phyloP scores from a whole-genome alignment of 257 asterid genomes.

The Lavandula angustifolia region DNA sequence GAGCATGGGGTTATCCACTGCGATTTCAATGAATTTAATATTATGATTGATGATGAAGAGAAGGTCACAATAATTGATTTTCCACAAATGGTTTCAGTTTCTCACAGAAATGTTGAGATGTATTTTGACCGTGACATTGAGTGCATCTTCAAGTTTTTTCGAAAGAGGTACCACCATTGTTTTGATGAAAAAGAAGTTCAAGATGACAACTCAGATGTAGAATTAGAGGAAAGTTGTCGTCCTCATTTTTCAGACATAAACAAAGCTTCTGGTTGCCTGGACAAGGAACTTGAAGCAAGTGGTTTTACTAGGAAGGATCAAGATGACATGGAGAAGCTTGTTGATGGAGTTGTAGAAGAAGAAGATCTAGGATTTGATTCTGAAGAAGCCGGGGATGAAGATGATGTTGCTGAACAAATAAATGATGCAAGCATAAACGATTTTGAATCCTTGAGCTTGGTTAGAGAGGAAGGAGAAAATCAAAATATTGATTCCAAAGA shows the following conservation, averaged over 20 bases:
- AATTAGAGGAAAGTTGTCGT: slow-evolving; percentile 51
- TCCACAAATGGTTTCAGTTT: slow-evolving; percentile 96
- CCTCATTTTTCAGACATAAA: slow-evolving; percentile 71
- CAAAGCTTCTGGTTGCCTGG: slow-evolving; percentile 73
- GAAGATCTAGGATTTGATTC: slow-evolving; percentile 51
- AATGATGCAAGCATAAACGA: slow-evolving; percentile 37
- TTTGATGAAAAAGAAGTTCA: slow-evolving; percentile 58
- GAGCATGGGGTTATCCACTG: slow-evolving; percentile 98
- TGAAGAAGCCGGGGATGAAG: slow-evolving; percentile 59
- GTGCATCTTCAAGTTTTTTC: slow-evolving; percentile 84
- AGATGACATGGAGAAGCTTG: slow-evolving; percentile 70
- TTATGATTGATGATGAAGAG: slow-evolving; percentile 95
- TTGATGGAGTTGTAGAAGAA: slow-evolving; percentile 52
- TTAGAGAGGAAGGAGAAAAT: slow-evolving; percentile 47
- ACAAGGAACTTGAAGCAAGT: slow-evolving; percentile 95
- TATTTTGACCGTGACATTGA: slow-evolving; percentile 92
- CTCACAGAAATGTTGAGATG: slow-evolving; percentile 90
- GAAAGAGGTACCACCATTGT: slow-evolving; percentile 73
- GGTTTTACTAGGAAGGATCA: slow-evolving; percentile 92
- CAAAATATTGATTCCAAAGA: slow-evolving; percentile 20
- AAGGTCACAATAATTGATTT: slow-evolving; percentile 90
- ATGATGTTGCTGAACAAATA: slow-evolving; percentile 29
- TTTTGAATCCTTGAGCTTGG: slow-evolving; percentile 53
- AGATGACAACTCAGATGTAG: slow-evolving; percentile 51
- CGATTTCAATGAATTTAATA: slow-evolving; percentile 93